Evolutionary conservation across 805 yeast species (phyloP).

Genomic region (Pichia ethanolica): DNA sequence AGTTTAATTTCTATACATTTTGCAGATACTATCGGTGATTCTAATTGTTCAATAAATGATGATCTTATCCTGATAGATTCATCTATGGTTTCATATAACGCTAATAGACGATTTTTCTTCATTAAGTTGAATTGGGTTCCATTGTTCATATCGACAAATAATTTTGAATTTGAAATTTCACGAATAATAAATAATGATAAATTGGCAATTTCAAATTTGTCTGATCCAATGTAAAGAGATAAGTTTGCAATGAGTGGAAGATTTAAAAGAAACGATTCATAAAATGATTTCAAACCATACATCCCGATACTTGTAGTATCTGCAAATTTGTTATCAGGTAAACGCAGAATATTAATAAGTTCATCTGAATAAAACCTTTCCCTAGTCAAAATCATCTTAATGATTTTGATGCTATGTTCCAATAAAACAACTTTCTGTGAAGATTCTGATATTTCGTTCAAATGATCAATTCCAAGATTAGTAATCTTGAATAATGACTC

Average conservation of each 20-base stretch:
- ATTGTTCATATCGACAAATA: slow-evolving; percentile 29
- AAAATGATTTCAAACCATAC: slow-evolving; percentile 56
- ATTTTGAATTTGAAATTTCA: slow-evolving; percentile 36
- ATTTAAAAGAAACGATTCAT: slow-evolving; percentile 64
- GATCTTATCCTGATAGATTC: slow-evolving; percentile 70
- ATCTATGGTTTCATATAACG: slow-evolving; percentile 66
- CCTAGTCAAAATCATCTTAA: slow-evolving; percentile 38
- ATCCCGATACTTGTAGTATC: slow-evolving; percentile 30
- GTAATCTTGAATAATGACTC: slow-evolving; percentile 49
- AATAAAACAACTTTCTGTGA: slow-evolving; percentile 33
- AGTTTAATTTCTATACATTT: slow-evolving; percentile 44
- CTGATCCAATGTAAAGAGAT: slow-evolving; percentile 64
- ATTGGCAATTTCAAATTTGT: slow-evolving; percentile 42
- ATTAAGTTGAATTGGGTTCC: slow-evolving; percentile 9
- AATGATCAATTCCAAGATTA: slow-evolving; percentile 51
- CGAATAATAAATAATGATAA: slow-evolving; percentile 46
- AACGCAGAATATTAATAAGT: slow-evolving; percentile 43
- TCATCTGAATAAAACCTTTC: slow-evolving; percentile 58
- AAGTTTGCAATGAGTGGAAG: slow-evolving; percentile 67
- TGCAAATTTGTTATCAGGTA: slow-evolving; percentile 32
- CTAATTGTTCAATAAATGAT: slow-evolving; percentile 64
- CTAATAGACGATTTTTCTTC: slow-evolving; percentile 55
- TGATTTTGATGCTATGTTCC: slow-evolving; percentile 34
- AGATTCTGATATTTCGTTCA: slow-evolving; percentile 32
- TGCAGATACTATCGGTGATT: slow-evolving; percentile 33